Base-by-base conservation (phyloP, 352 stramenopile species). In the Phytophthora litchii region DNA sequence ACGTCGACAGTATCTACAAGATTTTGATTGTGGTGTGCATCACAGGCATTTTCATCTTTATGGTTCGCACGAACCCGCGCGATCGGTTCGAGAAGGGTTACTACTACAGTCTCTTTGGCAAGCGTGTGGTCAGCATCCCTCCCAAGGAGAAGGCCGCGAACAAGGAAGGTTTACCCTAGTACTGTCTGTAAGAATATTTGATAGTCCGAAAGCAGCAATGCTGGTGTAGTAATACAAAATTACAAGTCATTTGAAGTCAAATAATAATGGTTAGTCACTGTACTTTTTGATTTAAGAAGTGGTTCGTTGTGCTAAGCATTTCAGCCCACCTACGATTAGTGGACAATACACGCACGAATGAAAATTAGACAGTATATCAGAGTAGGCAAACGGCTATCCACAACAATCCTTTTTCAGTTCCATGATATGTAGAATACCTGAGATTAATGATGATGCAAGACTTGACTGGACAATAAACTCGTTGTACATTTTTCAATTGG, bases 1-100 rank as follows among this genome's bases (percentile, higher is more conserved):
- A 91, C 74, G 78, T 89, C 43, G 31, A 64, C 60, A 88, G 83
- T 55, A 83, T 91, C 70, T 62, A 92, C 74, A 87, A 84, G 70
- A 90, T 92, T 55, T 61, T 92, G 13, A 58, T 79, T 9, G 61
- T 89, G 21, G 59, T 91, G n/a, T 67, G 85, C 43, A 49, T 90
- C 45, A 83, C 78, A 19, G 78, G 72, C 42, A 57, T 84, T 35
- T 67, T 83, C 54, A 65, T 89, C 67, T 86, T 91, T 56, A 46
- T 86, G 60, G 80, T 93, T 57, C 81, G 84, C 54, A 93, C 84
- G 23, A 77, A 88, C 67, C 76, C 78, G 17, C 51, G 57, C 11
- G 82, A 91, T 69, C 80, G 84, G 19, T 93, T 93, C 59, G 74
- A 70, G 1, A 72, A 72, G 7, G 80, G 78, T 53, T 93, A 91